These are phyloP conservation scores for Hypoxylon trugodes DNA, from an alignment of 495 filamentous ascomycete species.

Conservation along the genomic window DNA sequence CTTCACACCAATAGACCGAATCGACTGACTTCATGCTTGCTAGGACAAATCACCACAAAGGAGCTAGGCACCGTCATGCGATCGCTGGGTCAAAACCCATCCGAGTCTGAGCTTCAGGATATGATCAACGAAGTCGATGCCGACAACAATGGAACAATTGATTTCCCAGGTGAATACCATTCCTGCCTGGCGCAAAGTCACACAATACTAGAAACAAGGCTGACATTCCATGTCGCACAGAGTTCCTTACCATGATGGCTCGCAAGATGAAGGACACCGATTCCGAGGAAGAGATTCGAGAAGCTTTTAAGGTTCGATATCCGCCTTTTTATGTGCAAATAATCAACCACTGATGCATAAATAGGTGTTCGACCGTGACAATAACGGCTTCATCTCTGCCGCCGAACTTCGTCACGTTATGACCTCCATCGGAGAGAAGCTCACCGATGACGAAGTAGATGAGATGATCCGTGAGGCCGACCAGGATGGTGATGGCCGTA, in stretches of 20 bases:
- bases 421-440: conserved; percentile 99
- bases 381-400: conserved; percentile 99
- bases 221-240: conserved; percentile 58
- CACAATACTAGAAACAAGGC: conserved; percentile 18
- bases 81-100: conserved; percentile 99
- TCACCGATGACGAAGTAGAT: conserved; percentile 99
- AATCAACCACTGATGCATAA: conserved; percentile 16
- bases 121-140: conserved; percentile 99
- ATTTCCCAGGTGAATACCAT: conserved; percentile 88
- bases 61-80: conserved; percentile 99
- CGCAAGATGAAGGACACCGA: conserved; percentile 99
- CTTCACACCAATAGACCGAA: conserved; percentile 5
- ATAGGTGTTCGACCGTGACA: conserved; percentile 98
- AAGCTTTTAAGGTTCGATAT: conserved; percentile 65
- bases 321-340: background rate
- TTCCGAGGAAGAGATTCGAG: conserved; percentile 98
- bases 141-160: conserved; percentile 99
- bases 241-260: conserved; percentile 99
- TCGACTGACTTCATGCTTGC: conserved; percentile 24
- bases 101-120: conserved; percentile 97
- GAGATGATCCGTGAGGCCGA: conserved; percentile 99
- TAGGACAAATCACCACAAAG: conserved; percentile 99
- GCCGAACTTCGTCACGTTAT: conserved; percentile 98
- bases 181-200: conserved; percentile 20
- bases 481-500: conserved; percentile 95